Conservation (phyloP, 208 protist genomes). For the Blastocrithidia nonstop region DNA sequence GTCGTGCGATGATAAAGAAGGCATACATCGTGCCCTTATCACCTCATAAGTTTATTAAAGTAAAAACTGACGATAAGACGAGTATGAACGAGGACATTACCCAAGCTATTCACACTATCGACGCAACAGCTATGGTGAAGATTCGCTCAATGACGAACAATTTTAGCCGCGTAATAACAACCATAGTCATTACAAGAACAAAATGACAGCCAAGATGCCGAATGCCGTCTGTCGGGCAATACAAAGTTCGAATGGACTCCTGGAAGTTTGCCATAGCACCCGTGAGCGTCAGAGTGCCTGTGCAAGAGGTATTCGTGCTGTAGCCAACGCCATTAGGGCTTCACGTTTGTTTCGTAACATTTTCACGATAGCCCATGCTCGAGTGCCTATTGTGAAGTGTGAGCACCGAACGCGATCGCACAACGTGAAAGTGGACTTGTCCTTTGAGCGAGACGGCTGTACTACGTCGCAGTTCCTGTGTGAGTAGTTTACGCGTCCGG, state of each 20-base stretch:
- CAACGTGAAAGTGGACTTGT: slow-evolving; percentile 48
- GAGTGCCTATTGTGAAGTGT: slow-evolving; percentile 78
- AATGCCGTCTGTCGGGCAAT: no score
- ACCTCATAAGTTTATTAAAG: no score
- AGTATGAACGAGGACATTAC: no score
- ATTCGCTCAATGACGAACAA: no score
- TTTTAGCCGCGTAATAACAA: no score
- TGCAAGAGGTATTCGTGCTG: slow-evolving; percentile 13
- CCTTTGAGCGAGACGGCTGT: slow-evolving; percentile 46
- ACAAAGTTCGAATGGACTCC: no score
- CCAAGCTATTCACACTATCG: no score
- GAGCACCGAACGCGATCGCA: slow-evolving; percentile 10
- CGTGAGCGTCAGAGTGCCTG: slow-evolving; percentile 6
- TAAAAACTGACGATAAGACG: no score
- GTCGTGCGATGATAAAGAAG: slow-evolving; percentile 3
- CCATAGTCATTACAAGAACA: no score
- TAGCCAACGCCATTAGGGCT: slow-evolving; percentile 27
- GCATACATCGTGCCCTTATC: neutral
- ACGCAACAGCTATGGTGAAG: no score
- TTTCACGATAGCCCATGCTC: slow-evolving; percentile 31
- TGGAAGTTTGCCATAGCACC: neutral
- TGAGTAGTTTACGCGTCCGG: slow-evolving; percentile 29
- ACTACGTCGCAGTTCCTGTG: slow-evolving; percentile 52
- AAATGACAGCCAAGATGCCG: no score
- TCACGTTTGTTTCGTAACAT: slow-evolving; percentile 16